Evolutionary conservation across 1,284 basidiomycete genomes (phyloP), one percentile per base, ranked within the genome.

Genomic region (Kwoniella shivajii): DNA sequence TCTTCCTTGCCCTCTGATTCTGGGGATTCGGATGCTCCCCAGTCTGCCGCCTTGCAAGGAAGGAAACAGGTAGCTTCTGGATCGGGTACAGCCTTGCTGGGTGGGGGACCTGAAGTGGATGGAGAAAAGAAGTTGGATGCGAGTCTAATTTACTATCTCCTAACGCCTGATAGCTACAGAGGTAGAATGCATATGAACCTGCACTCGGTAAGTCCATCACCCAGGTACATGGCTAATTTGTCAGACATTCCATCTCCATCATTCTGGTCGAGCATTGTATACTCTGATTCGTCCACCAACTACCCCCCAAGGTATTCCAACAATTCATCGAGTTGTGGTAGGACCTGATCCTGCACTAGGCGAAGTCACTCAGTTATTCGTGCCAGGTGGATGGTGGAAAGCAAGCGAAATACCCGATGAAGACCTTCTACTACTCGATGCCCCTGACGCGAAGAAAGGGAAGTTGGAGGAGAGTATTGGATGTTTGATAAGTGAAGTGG

Each of bases 361-460:
- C 4, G 74, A 78, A 47, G 61, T 74, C 4, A 56, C 60, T 27
- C 75, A 76, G 58, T 60, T 78, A 5, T 71, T 73, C 49, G 72
- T 76, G 5, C 72, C 71, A 3, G 74, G 73, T 2, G 74, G 73
- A 42, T 75, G 74, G 69, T 78, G 75, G 74, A 78, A 78, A 47
- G 72, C 73, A 1, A 66, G 62, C 26, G 72, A 74, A 56, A 65
- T 78, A 11, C 75, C 73, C 1, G 61, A 58, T 4, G 71, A 71
- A 31, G 76, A 78, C 53, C 44, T 69, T 4, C 20, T 56, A 11
- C 24, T 67, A n/a, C 50, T 69, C 1, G 56, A 62, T 49, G 38
- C 47, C 0, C 52, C 51, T 2, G 57, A 50, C 16, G 55, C 50
- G 41, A 30, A 44, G 37, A 37, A 11, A 49, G 47, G 11, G 37